These are phyloP conservation scores for Apiotrichum gamsii DNA, from an alignment of 1,284 basidiomycete species.

Conservation along the genomic window DNA sequence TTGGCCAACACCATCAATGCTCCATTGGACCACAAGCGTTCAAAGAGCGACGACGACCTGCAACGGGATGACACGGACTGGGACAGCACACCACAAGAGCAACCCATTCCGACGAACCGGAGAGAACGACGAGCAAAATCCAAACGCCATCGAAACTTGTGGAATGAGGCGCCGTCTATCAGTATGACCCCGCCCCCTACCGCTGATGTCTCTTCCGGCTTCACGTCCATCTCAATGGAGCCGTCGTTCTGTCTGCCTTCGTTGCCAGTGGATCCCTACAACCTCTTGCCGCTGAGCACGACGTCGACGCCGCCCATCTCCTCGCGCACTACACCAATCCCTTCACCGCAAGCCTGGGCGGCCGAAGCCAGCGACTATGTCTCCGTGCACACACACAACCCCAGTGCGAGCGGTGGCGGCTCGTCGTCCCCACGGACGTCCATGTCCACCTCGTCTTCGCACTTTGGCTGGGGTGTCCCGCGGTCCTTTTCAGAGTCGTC, in stretches of 20 bases:
- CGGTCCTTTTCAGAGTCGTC: constrained; percentile 22
- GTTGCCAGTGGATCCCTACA: constrained; percentile 23
- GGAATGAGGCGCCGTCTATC: neutral
- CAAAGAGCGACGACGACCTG: constrained; percentile 3
- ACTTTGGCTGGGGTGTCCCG: constrained; percentile 14
- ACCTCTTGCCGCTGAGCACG: constrained; percentile 28
- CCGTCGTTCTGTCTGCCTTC: too few species aligned
- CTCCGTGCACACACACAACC: too few species aligned
- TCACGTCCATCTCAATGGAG: too few species aligned
- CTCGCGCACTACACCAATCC: too few species aligned
- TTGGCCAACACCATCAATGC: too few species aligned
- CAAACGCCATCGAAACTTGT: neutral
- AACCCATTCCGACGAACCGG: neutral
- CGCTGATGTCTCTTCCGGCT: neutral
- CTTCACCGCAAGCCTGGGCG: too few species aligned
- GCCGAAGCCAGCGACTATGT: too few species aligned
- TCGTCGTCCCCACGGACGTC: constrained; percentile 24
- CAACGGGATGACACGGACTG: neutral
- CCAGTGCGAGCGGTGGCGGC: constrained; percentile 3
- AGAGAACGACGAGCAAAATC: neutral
- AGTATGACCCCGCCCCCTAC: neutral
- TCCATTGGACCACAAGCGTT: neutral
- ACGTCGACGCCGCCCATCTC: constrained; percentile 20
- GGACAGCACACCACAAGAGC: too few species aligned
- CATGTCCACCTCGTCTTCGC: constrained; percentile 20